phyloP scores from a whole-genome alignment of 2,329 filamentous ascomycete species.

The Neofusicoccum parvum region DNA sequence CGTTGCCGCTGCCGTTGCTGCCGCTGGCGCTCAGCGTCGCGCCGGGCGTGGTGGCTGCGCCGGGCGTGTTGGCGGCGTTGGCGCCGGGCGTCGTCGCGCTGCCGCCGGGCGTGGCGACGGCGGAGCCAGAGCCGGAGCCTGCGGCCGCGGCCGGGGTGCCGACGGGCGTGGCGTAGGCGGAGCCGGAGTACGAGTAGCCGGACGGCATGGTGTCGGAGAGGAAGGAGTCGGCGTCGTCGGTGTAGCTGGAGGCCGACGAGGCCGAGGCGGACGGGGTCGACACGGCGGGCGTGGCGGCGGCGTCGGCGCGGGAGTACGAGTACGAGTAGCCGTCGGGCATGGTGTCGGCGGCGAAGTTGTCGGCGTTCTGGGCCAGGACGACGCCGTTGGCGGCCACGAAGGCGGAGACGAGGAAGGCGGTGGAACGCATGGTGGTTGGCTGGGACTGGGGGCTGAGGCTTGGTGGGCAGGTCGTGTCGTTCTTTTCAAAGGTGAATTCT shows the following conservation, averaged over 20 bases:
- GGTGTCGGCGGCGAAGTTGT: constrained; percentile 20
- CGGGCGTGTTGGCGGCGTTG: neutral
- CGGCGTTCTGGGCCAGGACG: constrained; percentile 20
- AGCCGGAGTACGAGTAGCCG: constrained; percentile 12
- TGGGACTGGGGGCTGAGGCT: neutral
- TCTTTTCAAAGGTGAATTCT: neutral
- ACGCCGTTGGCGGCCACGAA: constrained; percentile 22
- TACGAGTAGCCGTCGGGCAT: constrained; percentile 20
- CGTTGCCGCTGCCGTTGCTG: neutral
- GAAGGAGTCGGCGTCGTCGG: constrained; percentile 12
- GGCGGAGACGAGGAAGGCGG: constrained; percentile 20
- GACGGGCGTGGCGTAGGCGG: neutral
- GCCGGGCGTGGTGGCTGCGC: neutral
- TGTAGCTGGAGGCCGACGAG: constrained; percentile 20
- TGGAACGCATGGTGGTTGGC: constrained; percentile 21
- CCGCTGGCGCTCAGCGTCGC: neutral
- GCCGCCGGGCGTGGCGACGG: constrained; percentile 5
- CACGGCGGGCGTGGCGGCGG: neutral
- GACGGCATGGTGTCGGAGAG: constrained; percentile 22
- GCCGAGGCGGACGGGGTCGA: neutral
- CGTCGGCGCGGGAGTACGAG: neutral
- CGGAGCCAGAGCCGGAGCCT: neutral
- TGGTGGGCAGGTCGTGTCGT: too few relatives aligned
- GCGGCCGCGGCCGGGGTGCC: neutral
- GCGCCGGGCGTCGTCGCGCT: neutral